Conservation (phyloP, 805 yeast species). For the Ogataea glucozyma region DNA sequence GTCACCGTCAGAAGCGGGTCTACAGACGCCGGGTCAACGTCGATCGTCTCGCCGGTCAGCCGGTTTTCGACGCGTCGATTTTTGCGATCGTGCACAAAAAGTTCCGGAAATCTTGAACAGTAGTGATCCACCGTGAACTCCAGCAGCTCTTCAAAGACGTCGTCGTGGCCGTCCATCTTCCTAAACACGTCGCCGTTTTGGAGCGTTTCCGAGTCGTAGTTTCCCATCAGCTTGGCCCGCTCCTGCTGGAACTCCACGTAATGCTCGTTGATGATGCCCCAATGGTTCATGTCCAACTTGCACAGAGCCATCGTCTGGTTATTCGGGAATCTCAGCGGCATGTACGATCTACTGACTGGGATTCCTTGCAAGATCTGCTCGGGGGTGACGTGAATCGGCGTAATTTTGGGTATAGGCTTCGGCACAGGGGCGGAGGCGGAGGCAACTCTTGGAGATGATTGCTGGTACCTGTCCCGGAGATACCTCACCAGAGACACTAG, state of each 20-base stretch:
- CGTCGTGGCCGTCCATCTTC: constrained; percentile 36
- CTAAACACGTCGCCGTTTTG: constrained; percentile 42
- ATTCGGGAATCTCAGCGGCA: constrained; percentile 56
- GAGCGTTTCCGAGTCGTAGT: constrained; percentile 38
- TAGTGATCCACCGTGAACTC: constrained; percentile 44
- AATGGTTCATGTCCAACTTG: constrained; percentile 49
- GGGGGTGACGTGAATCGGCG: constrained; percentile 21
- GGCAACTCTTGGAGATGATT: too few species aligned
- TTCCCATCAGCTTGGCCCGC: constrained; percentile 40
- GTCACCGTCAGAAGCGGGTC: constrained; percentile 48
- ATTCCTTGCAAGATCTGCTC: constrained; percentile 28
- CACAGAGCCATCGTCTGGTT: constrained; percentile 55
- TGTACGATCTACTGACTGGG: constrained; percentile 53
- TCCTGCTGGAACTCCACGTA: constrained; percentile 46
- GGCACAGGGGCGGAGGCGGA: neutral
- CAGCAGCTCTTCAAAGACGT: constrained; percentile 45
- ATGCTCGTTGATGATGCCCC: constrained; percentile 50
- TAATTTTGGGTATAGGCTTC: constrained; percentile 11
- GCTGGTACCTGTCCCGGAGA: neutral
- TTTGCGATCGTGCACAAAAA: constrained; percentile 39
- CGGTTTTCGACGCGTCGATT: constrained; percentile 44
- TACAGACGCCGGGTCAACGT: constrained; percentile 43
- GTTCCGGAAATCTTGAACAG: constrained; percentile 45
- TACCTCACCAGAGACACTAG: constrained; percentile 10
- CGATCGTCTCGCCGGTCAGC: constrained; percentile 43